phyloP scores from a whole-genome alignment of 2,329 filamentous ascomycete genomes.

The Curvularia eragrostidis region DNA sequence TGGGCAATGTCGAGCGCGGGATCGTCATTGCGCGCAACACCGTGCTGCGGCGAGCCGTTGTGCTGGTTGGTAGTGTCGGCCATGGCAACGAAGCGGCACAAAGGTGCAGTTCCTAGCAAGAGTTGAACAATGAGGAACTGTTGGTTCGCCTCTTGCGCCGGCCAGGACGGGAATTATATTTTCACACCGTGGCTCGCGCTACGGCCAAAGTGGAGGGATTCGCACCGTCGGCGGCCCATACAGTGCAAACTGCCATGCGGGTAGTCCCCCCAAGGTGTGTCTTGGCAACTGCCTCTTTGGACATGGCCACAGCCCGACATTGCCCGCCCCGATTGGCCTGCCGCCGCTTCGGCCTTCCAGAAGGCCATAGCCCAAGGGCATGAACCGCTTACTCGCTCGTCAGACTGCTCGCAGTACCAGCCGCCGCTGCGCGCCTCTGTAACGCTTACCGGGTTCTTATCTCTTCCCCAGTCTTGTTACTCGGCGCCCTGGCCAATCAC shows the following conservation, averaged over 20 bases:
- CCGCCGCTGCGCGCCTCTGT: constrained; percentile 31
- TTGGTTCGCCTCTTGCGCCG: constrained; percentile 20
- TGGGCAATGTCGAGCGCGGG: constrained; percentile 47
- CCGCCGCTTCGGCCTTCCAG: constrained; percentile 42
- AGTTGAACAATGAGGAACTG: constrained; percentile 38
- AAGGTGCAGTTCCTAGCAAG: constrained; percentile 37
- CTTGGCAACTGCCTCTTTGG: constrained; percentile 49
- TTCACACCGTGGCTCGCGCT: constrained; percentile 37
- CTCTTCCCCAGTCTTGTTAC: constrained; percentile 38
- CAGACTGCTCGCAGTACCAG: constrained; percentile 19
- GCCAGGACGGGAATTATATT: constrained; percentile 43
- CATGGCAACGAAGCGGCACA: constrained; percentile 40
- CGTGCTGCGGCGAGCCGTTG: constrained; percentile 45
- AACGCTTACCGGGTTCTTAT: constrained; percentile 40
- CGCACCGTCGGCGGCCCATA: constrained; percentile 38
- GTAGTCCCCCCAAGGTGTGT: constrained; percentile 20
- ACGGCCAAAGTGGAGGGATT: constrained; percentile 35
- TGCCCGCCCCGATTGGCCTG: constrained; percentile 34
- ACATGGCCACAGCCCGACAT: constrained; percentile 28
- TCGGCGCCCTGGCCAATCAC: constrained; percentile 25
- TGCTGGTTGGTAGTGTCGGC: constrained; percentile 41
- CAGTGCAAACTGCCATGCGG: constrained; percentile 26
- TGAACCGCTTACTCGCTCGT: constrained; percentile 31
- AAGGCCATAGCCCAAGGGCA: constrained; percentile 21
- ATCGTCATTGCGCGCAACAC: constrained; percentile 44